phyloP scores from a whole-genome alignment of 805 yeast genomes.

The Zygosaccharomyces pseudorouxii region DNA sequence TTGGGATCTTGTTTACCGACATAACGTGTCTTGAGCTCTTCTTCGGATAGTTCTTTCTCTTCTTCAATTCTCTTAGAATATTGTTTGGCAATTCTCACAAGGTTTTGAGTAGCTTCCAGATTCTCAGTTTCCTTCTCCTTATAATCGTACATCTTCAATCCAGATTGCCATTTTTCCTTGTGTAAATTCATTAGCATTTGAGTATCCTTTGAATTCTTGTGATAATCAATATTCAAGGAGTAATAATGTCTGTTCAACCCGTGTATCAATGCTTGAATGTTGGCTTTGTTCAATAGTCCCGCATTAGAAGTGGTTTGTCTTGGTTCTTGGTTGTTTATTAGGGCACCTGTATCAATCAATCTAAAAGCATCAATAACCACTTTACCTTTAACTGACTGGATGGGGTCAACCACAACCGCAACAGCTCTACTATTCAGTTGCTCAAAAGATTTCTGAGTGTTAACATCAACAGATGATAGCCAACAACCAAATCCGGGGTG shows the following conservation, averaged over 20 bases:
- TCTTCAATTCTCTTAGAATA: conserved; percentile 88
- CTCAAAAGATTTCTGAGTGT: conserved; percentile 96
- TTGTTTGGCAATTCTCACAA: conserved; percentile 86
- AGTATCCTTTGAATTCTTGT: conserved; percentile 86
- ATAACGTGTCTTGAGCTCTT: conserved; percentile 88
- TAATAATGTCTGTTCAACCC: conserved; percentile 96
- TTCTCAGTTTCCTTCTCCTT: conserved; percentile 72
- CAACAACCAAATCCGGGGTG: conserved; percentile 99
- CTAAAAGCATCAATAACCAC: conserved; percentile 98
- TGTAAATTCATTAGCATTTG: conserved; percentile 91
- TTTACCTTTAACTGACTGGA: conserved; percentile 97
- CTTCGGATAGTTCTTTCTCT: conserved; percentile 83
- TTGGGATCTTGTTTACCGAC: conserved; percentile 99
- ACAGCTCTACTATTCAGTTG: conserved; percentile 94
- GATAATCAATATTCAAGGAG: conserved; percentile 90
- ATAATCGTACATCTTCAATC: conserved; percentile 74
- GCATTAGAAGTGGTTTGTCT: conserved; percentile 95
- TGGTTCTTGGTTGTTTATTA: conserved; percentile 97
- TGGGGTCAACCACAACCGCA: conserved; percentile 97
- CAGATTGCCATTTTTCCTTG: conserved; percentile 94
- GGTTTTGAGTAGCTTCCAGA: conserved; percentile 61
- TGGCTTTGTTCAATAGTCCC: conserved; percentile 92
- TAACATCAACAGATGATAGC: conserved; percentile 95
- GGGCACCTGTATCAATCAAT: conserved; percentile 77
- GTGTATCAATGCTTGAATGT: conserved; percentile 93